These are phyloP conservation scores for Rhodocollybia butyracea DNA, from an alignment of 768 basidiomycete genomes.

Conservation along the genomic window DNA sequence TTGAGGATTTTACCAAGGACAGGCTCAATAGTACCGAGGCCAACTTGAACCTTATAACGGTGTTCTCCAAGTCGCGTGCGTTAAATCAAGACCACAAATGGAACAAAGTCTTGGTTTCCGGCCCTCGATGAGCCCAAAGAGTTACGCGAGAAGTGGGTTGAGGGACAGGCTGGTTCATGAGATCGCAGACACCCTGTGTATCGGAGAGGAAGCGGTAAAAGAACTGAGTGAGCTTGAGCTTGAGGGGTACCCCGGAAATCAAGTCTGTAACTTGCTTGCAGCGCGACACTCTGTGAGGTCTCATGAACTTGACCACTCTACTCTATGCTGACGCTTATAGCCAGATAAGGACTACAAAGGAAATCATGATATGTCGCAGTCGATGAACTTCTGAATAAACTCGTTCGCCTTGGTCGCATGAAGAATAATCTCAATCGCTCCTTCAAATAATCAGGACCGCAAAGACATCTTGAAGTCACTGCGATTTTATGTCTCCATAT, in stretches of 20 bases:
- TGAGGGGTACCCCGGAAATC: constrained; percentile 72
- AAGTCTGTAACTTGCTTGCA: constrained; percentile 48
- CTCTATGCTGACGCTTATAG: constrained; percentile 11
- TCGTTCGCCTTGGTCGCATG: constrained; percentile 70
- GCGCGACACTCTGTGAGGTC: constrained; percentile 35
- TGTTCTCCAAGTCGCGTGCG: too few relatives aligned
- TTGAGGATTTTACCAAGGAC: too few relatives aligned
- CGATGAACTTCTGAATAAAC: constrained; percentile 67
- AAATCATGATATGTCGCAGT: constrained; percentile 45
- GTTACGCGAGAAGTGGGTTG: constrained; percentile 55
- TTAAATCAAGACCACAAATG: constrained; percentile 19
- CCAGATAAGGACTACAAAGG: constrained; percentile 29
- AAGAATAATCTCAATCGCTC: constrained; percentile 30
- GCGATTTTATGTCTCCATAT: constrained; percentile 55
- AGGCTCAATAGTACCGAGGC: too few relatives aligned
- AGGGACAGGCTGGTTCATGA: constrained; percentile 61
- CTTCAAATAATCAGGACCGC: neutral
- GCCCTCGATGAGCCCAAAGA: constrained; percentile 36
- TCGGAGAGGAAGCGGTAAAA: constrained; percentile 27
- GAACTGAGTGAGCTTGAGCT: constrained; percentile 31
- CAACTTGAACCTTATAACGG: too few relatives aligned
- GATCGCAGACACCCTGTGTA: constrained; percentile 48
- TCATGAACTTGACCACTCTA: neutral
- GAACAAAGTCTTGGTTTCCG: constrained; percentile 27
- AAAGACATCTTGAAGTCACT: constrained; percentile 30